These are phyloP conservation scores for Pseudevernia furfuracea DNA, from an alignment of 495 filamentous ascomycete genomes.

Conservation along the genomic window DNA sequence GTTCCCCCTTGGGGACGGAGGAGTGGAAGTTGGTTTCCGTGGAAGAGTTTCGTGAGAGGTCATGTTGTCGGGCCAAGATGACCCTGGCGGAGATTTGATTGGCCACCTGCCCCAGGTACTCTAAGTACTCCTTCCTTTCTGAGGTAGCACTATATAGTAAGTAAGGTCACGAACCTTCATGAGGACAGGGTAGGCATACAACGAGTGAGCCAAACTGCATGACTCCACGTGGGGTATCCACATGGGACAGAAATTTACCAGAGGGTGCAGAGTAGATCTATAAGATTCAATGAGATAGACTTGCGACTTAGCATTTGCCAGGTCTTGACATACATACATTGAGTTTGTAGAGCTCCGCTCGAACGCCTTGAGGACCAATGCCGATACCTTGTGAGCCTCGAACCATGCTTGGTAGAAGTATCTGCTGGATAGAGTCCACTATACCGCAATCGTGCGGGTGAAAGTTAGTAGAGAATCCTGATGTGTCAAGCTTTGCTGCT, in stretches of 20 bases:
- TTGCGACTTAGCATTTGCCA: background rate
- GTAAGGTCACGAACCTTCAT: conserved; percentile 26
- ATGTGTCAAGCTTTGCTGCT: background rate
- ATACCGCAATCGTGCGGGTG: background rate
- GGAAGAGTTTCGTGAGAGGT: background rate
- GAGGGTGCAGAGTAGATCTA: conserved; percentile 35
- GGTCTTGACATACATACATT: background rate
- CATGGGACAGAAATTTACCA: conserved; percentile 45
- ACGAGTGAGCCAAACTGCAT: conserved; percentile 50
- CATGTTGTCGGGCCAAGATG: background rate
- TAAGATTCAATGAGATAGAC: background rate
- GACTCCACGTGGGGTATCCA: conserved; percentile 46
- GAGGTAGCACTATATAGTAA: too few relatives aligned
- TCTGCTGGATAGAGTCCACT: background rate
- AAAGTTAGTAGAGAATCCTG: background rate
- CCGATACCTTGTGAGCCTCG: background rate
- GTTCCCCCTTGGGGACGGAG: too few relatives aligned
- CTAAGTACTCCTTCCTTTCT: background rate
- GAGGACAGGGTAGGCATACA: conserved; percentile 42
- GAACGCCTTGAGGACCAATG: background rate
- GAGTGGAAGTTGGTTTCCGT: too few relatives aligned
- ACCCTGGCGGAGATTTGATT: background rate
- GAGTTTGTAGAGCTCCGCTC: background rate
- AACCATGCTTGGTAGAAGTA: background rate
- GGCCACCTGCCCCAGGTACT: background rate